These are phyloP conservation scores for Eucalyptus cloeziana DNA, from an alignment of 345 rosid genomes.

Conservation along the genomic window DNA sequence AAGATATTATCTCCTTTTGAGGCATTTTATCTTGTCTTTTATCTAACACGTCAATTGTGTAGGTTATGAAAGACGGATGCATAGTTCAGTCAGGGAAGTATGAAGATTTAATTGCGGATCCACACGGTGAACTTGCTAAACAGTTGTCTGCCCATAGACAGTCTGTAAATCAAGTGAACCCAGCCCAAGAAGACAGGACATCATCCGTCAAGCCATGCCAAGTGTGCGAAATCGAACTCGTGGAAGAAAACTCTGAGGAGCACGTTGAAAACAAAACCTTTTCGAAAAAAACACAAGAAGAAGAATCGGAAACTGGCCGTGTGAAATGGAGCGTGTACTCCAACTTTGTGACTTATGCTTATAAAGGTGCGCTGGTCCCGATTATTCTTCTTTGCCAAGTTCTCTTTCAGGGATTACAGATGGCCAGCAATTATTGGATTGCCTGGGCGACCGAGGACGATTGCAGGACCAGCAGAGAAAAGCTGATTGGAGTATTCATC, in stretches of 20 bases:
- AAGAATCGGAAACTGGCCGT: slow-evolving; percentile 45
- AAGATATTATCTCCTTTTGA: background rate
- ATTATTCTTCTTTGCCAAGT: slow-evolving; percentile 2
- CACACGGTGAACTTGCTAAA: slow-evolving; percentile 50
- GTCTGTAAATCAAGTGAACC: slow-evolving; percentile 46
- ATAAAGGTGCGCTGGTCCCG: slow-evolving; percentile 9
- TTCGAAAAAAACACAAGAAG: slow-evolving; percentile 11
- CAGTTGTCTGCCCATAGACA: slow-evolving; percentile 59
- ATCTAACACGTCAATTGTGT: background rate
- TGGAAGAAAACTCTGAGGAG: slow-evolving; percentile 14
- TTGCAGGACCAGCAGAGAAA: slow-evolving; percentile 4
- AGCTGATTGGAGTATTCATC: slow-evolving; percentile 36
- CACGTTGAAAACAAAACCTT: background rate
- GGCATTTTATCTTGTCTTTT: background rate
- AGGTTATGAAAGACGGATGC: slow-evolving; percentile 57
- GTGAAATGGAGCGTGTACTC: slow-evolving; percentile 62
- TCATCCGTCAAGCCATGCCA: background rate
- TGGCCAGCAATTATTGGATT: slow-evolving; percentile 70
- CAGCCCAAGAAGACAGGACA: background rate
- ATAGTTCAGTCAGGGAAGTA: slow-evolving; percentile 54
- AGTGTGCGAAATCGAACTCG: slow-evolving; percentile 17
- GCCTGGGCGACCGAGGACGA: slow-evolving; percentile 52
- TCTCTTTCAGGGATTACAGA: slow-evolving; percentile 48
- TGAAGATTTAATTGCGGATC: slow-evolving; percentile 33
- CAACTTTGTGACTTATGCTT: slow-evolving; percentile 22